Conservation (phyloP, 2,329 filamentous ascomycete genomes). For the Hymenoscyphus albidus region DNA sequence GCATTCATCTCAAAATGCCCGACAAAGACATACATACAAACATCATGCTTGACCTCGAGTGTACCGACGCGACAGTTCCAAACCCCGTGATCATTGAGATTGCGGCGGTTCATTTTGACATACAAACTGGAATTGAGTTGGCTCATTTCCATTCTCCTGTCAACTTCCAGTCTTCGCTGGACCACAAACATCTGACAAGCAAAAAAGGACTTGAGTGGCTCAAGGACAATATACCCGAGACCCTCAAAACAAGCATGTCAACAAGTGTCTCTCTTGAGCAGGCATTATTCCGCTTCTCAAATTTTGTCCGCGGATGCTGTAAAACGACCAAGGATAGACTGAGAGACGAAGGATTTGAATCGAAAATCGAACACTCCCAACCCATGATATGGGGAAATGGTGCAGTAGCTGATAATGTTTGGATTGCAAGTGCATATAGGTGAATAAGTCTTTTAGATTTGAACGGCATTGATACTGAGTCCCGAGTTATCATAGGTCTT, state of each 20-base stretch:
- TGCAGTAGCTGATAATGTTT: slow-evolving; percentile 19
- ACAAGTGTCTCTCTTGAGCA: slow-evolving; percentile 8
- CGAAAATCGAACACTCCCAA: slow-evolving; percentile 8
- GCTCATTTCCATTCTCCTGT: slow-evolving; percentile 13
- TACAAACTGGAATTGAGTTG: slow-evolving; percentile 19
- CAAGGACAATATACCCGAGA: slow-evolving; percentile 13
- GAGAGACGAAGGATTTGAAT: neutral
- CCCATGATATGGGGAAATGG: slow-evolving; percentile 24
- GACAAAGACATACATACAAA: slow-evolving; percentile 17
- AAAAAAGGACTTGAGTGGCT: slow-evolving; percentile 14
- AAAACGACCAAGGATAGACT: slow-evolving; percentile 9
- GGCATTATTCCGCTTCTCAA: slow-evolving; percentile 14
- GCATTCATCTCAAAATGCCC: slow-evolving; percentile 11
- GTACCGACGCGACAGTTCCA: slow-evolving; percentile 3
- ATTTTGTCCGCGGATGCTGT: slow-evolving; percentile 9
- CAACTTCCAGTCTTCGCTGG: slow-evolving; percentile 16
- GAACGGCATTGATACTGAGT: neutral
- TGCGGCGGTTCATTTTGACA: slow-evolving; percentile 21
- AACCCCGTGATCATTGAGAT: slow-evolving; percentile 22
- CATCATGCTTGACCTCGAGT: slow-evolving; percentile 26
- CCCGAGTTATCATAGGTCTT: slow-evolving; percentile 3
- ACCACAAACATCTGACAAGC: slow-evolving; percentile 5
- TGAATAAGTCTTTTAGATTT: neutral
- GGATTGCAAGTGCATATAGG: slow-evolving; percentile 17
- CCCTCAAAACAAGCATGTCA: slow-evolving; percentile 14